A percentile compares a stretch with the other conserved stretches of the same genome.
Evolutionary conservation across 2,329 filamentous ascomycete species (phyloP).

Genomic region (Penicillium sumatraense): DNA sequence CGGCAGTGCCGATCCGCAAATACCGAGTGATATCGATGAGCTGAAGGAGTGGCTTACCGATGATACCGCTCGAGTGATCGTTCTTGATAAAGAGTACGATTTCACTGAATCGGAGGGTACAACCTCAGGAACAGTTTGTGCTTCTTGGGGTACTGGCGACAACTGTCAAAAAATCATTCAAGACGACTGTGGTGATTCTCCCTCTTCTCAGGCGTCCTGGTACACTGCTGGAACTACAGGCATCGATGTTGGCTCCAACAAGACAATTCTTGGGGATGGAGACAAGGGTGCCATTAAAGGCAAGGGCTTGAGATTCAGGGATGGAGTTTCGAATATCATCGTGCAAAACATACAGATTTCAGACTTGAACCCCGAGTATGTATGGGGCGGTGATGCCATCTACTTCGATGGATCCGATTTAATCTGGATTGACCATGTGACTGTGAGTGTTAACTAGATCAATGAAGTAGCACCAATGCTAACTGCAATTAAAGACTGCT

Average conservation of each 20-base stretch:
- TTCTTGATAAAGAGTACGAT: constrained; percentile 12
- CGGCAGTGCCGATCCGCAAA: constrained; percentile 5
- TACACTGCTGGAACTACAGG: constrained; percentile 11
- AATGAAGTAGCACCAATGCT: background rate
- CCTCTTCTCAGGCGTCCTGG: constrained; percentile 10
- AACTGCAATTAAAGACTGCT: constrained; percentile 3
- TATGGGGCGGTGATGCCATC: constrained; percentile 18
- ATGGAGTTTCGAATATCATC: constrained; percentile 11
- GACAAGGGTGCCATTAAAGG: constrained; percentile 9
- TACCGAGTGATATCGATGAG: constrained; percentile 10
- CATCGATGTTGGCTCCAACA: constrained; percentile 14
- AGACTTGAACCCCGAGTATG: constrained; percentile 12
- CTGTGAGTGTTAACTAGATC: background rate
- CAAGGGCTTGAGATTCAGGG: constrained; percentile 9
- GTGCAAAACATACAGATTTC: constrained; percentile 15
- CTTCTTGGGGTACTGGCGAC: constrained; percentile 9
- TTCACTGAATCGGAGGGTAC: constrained; percentile 11
- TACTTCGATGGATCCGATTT: constrained; percentile 7
- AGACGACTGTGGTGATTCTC: constrained; percentile 12
- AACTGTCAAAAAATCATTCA: constrained; percentile 13
- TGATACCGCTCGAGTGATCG: constrained; percentile 7
- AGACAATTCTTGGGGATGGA: constrained; percentile 11
- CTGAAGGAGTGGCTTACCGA: constrained; percentile 14
- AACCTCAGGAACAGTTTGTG: constrained; percentile 2
- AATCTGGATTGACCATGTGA: constrained; percentile 15